These are phyloP conservation scores for Pterulicium gracile DNA, from an alignment of 1,284 basidiomycete genomes.

Conservation along the genomic window DNA sequence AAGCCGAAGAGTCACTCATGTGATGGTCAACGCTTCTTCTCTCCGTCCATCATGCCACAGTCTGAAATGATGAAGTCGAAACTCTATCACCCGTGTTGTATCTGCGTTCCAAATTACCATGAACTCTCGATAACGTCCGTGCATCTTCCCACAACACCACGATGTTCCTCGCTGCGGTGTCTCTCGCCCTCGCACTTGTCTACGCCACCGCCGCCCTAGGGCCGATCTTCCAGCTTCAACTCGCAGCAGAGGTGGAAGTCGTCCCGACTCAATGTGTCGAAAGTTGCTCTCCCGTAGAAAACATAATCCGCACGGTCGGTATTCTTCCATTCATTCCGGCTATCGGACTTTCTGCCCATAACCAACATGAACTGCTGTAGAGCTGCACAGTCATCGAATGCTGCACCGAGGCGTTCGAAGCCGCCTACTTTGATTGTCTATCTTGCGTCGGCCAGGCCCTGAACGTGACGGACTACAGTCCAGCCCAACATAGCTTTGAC, in stretches of 20 bases:
- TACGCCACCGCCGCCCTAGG: too few relatives aligned
- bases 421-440: constrained; percentile 24
- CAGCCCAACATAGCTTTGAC: constrained; percentile 19
- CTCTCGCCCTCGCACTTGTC: too few relatives aligned
- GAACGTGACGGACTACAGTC: constrained; percentile 17
- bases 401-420: constrained; percentile 23
- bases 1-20: not conserved
- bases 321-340: not conserved
- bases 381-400: constrained; percentile 20
- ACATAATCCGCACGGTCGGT: not conserved
- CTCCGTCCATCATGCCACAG: too few relatives aligned
- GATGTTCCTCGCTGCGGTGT: too few relatives aligned
- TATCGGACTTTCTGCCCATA: not conserved
- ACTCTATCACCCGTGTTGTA: too few relatives aligned
- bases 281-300: not conserved
- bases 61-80: too few relatives aligned
- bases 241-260: not conserved
- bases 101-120: too few relatives aligned
- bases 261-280: not conserved
- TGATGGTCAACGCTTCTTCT: too few relatives aligned
- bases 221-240: too few relatives aligned
- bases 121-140: too few relatives aligned
- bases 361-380: constrained; percentile 9
- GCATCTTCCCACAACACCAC: too few relatives aligned
- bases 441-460: constrained; percentile 21